Conservation (phyloP, 768 basidiomycete species). For the Obba rivulosa region DNA sequence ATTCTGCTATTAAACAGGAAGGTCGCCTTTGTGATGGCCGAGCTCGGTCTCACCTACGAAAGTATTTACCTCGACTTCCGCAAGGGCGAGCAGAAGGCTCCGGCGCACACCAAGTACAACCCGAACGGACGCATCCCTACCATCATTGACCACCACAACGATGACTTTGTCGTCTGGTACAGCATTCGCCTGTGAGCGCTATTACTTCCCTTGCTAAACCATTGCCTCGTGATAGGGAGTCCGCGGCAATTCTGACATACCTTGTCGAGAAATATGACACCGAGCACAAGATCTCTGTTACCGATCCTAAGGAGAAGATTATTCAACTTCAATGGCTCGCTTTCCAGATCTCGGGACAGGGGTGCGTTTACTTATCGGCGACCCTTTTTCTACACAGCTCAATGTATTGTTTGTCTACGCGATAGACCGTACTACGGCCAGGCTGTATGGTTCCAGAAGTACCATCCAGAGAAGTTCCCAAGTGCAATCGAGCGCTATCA, state of each 20-base stretch:
- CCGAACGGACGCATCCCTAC: slow-evolving; percentile 32
- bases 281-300: slow-evolving; percentile 28
- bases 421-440: slow-evolving; percentile 16
- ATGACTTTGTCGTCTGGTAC: slow-evolving; percentile 26
- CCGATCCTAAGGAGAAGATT: slow-evolving; percentile 10
- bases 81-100: slow-evolving; percentile 19
- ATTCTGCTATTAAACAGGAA: slow-evolving; percentile 19
- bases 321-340: slow-evolving; percentile 36
- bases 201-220: too few relatives aligned
- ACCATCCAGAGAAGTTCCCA: slow-evolving; percentile 9
- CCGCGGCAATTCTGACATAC: slow-evolving; percentile 38
- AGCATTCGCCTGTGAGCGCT: too few relatives aligned
- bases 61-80: slow-evolving; percentile 16
- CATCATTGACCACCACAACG: slow-evolving; percentile 25
- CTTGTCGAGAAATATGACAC: slow-evolving; percentile 39
- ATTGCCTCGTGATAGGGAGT: too few relatives aligned
- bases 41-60: slow-evolving; percentile 22
- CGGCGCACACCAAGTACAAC: slow-evolving; percentile 20
- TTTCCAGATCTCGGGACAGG: slow-evolving; percentile 30
- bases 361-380: slow-evolving; percentile 7
- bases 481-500: slow-evolving; percentile 18
- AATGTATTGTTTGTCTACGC: not conserved
- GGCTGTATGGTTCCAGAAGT: slow-evolving; percentile 9
- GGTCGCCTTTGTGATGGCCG: slow-evolving; percentile 17
- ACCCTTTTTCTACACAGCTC: too few relatives aligned